phyloP scores from a whole-genome alignment of 352 stramenopile species.

The Globisporangium yorkense region DNA sequence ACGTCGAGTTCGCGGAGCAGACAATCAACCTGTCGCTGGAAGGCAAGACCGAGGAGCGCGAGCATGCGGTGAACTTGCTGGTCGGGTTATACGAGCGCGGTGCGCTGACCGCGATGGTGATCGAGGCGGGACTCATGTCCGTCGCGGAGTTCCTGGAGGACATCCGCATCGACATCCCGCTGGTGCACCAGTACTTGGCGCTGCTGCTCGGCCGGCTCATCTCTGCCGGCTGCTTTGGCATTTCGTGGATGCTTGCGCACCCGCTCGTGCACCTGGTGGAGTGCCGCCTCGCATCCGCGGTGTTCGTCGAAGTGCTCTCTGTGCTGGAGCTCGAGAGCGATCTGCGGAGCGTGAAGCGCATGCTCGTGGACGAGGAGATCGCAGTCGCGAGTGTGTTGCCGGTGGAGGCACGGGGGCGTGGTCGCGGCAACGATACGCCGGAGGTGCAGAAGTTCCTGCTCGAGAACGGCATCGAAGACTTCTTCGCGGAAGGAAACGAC shows the following conservation, averaged over 20 bases:
- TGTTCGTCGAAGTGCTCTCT: constrained; percentile 69
- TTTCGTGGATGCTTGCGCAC: constrained; percentile 76
- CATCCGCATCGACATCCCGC: constrained; percentile 80
- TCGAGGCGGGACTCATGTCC: constrained; percentile 61
- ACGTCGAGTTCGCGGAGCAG: constrained; percentile 67
- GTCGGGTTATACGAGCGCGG: constrained; percentile 67
- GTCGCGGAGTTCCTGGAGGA: constrained; percentile 84
- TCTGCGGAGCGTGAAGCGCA: constrained; percentile 51
- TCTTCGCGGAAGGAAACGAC: constrained; percentile 46
- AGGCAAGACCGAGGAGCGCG: constrained; percentile 63
- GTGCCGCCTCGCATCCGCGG: constrained; percentile 48
- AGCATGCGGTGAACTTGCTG: constrained; percentile 68
- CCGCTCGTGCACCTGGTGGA: constrained; percentile 49
- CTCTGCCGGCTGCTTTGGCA: constrained; percentile 68
- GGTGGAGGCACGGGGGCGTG: constrained; percentile 17
- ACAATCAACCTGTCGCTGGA: constrained; percentile 65
- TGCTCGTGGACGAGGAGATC: constrained; percentile 82
- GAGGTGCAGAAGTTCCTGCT: constrained; percentile 55
- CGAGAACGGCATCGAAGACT: constrained; percentile 55
- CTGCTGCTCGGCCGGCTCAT: constrained; percentile 74
- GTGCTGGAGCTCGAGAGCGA: constrained; percentile 76
- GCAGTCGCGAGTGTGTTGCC: constrained; percentile 43
- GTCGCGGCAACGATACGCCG: constrained; percentile 22
- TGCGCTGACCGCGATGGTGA: constrained; percentile 58
- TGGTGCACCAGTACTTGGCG: constrained; percentile 76